Base-by-base conservation (phyloP, 306 rosid genomes). In the Prunus armeniaca region DNA sequence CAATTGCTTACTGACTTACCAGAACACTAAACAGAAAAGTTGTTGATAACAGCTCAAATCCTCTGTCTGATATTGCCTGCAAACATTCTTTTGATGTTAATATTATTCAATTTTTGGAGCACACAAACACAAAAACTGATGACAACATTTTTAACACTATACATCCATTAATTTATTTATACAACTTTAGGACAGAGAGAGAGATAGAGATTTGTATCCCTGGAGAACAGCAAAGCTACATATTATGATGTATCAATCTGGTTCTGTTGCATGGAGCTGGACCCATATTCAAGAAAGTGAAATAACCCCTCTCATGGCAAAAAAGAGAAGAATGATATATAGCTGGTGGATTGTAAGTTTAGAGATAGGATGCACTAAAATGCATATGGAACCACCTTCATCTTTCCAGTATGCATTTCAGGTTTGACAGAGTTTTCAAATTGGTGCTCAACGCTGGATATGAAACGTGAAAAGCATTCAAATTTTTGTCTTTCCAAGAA, bases 21-120 rank as follows among this genome's bases (percentile, higher is more conserved):
- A 91, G 84, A 75, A 86, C 77, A 85, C 97, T 91, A 82, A 91
- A 86, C 84, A 84, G 77, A 75, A 91, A 88, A 61, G 97, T 96
- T 66, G 97, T 81, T 9, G 97, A 90, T 65, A 92, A 83, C 84
- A 96, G 84, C 86, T 91, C 96, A 72, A 89, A 87, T 71, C 99
- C 99, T 86, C 89, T 88, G 46, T 95, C 93, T 76, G 97, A 78
- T 78, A 95, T 83, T 15, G 81, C 87, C 87, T 89, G 84, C 72
- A 80, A 75, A 72, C 22, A 49, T 71, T 45, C 11, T 69, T 15
- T 41, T 22, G 24, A 65, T n/a, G 45, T 76, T 20, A 58, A 60
- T 25, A 9, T 20, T 10, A 9, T 50, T 3, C 71, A 30, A 34
- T 6, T 60, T 45, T 50, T 28, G 15, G 19, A 4, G 28, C 18